Base-by-base conservation (phyloP, 306 rosid genomes). In the Notholithocarpus densiflorus region DNA sequence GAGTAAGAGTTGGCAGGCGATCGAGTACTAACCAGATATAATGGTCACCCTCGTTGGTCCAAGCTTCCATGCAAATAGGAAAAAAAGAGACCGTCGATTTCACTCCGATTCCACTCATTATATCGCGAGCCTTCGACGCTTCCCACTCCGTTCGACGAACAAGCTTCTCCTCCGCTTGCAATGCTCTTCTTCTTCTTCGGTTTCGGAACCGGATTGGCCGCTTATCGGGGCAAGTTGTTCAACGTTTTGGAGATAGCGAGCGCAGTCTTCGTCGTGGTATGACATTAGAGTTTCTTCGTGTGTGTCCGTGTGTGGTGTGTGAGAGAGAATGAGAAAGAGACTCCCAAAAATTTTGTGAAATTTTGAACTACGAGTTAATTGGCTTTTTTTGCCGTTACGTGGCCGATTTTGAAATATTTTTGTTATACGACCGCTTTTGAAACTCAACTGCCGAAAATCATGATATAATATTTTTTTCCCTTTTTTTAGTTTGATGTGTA, bases 21-120 rank as follows among this genome's bases (percentile, higher is more conserved):
- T 37, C 10, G 11, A 48, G 53, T 13, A 48, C 17, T 48, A 12
- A 48, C 53, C 17, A 65, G 66, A n/a, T 54, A 75, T 83, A 87
- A 68, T 89, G 98, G 34, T 74, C 94, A 13, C 97, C 97, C 20
- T 81, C 64, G 53, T 45, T 37, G 80, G 94, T 88, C 97, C 97
- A 92, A 72, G 84, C 82, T 4, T 94, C 93, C 95, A 94, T 79
- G 83, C 97, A 94, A 76, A 94, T 92, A 52, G 97, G 88, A 89
- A 95, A 94, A 84, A 78, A 60, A 17, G 2, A 94, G 82, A 27
- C 92, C 94, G 18, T 91, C 93, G 19, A 79, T 77, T 53, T 94
- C 92, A 51, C 55, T 29, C 83, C 79, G 75, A 59, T 68, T 86
- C 84, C 89, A 83, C 53, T 91, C 91, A 40, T 68, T 83, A 23